Evolutionary conservation across 2,329 filamentous ascomycete species (phyloP).

Genomic region (Claviceps africana): DNA sequence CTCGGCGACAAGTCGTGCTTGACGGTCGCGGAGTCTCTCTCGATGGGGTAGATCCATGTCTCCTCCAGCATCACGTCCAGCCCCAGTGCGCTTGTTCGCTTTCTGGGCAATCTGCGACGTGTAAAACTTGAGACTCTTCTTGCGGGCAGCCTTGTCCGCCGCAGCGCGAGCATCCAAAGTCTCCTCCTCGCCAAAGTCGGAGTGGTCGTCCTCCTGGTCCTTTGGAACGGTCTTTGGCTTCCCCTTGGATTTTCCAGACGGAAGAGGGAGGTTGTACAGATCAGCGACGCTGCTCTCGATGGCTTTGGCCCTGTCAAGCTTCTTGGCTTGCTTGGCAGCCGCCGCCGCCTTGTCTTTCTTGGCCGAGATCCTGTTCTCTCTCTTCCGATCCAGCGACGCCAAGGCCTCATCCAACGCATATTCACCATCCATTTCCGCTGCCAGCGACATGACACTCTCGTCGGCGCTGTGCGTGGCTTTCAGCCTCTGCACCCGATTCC

Average conservation of each 20-base stretch:
- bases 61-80: constrained; percentile 60
- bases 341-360: constrained; percentile 23
- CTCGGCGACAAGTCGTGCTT: constrained; percentile 75
- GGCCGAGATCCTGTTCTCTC: constrained; percentile 14
- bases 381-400: constrained; percentile 12
- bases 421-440: constrained; percentile 14
- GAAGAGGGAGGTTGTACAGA: constrained; percentile 47
- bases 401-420: constrained; percentile 10
- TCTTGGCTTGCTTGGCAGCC: constrained; percentile 26
- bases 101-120: constrained; percentile 96
- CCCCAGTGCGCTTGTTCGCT: constrained; percentile 66
- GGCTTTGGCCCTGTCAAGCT: constrained; percentile 37
- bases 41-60: constrained; percentile 77
- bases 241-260: constrained; percentile 30
- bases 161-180: constrained; percentile 62
- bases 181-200: constrained; percentile 89
- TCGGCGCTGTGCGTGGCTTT: constrained; percentile 29
- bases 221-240: constrained; percentile 17
- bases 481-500: constrained; percentile 61
- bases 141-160: constrained; percentile 75
- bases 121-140: constrained; percentile 92
- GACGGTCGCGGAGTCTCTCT: constrained; percentile 74
- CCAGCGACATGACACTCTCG: constrained; percentile 3
- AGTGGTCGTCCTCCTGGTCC: constrained; percentile 47
- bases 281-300: constrained; percentile 59